A percentile compares a stretch with the other conserved stretches of the same genome.
These are phyloP conservation scores for Lyophyllum decastes DNA, from an alignment of 768 basidiomycete genomes.

Conservation along the genomic window DNA sequence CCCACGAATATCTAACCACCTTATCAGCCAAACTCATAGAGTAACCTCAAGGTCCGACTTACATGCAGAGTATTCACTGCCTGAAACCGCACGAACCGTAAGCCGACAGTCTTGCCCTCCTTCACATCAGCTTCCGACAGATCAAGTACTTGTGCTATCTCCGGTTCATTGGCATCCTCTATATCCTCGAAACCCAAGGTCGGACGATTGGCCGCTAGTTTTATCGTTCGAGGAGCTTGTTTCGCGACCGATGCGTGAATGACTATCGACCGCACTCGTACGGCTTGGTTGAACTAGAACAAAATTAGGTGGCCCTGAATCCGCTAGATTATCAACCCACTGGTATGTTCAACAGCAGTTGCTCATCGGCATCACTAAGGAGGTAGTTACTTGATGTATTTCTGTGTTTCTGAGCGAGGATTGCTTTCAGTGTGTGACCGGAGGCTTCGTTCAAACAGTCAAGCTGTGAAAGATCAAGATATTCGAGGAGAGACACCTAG, in stretches of 20 bases:
- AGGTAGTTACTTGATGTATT: slow-evolving; percentile 52
- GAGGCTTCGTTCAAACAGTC: slow-evolving; percentile 71
- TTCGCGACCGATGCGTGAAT: slow-evolving; percentile 39
- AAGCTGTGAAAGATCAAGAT: slow-evolving; percentile 58
- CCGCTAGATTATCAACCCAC: slow-evolving; percentile 37
- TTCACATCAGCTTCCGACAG: slow-evolving; percentile 48
- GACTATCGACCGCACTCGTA: slow-evolving; percentile 61
- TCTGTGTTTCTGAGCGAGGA: slow-evolving; percentile 42
- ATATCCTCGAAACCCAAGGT: slow-evolving; percentile 69
- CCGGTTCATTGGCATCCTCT: slow-evolving; percentile 47
- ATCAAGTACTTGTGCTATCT: slow-evolving; percentile 58
- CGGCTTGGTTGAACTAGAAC: slow-evolving; percentile 69
- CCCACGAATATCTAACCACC: slow-evolving; percentile 61
- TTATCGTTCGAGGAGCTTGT: slow-evolving; percentile 62
- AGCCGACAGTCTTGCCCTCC: slow-evolving; percentile 47
- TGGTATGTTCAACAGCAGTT: slow-evolving; percentile 67
- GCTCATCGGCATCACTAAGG: slow-evolving; percentile 72
- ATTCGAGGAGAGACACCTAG: slow-evolving; percentile 57
- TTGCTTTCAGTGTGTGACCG: slow-evolving; percentile 50
- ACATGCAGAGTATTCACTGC: slow-evolving; percentile 67
- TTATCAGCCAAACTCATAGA: not conserved
- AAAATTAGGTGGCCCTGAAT: not conserved
- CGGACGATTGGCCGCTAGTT: slow-evolving; percentile 62
- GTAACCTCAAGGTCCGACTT: slow-evolving; percentile 21
- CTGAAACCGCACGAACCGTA: slow-evolving; percentile 74